Percentiles rank a stretch among this genome's conserved stretches.
Evolutionary conservation across 1,284 basidiomycete species (phyloP).

Genomic region (Apiotrichum akiyoshidainum): DNA sequence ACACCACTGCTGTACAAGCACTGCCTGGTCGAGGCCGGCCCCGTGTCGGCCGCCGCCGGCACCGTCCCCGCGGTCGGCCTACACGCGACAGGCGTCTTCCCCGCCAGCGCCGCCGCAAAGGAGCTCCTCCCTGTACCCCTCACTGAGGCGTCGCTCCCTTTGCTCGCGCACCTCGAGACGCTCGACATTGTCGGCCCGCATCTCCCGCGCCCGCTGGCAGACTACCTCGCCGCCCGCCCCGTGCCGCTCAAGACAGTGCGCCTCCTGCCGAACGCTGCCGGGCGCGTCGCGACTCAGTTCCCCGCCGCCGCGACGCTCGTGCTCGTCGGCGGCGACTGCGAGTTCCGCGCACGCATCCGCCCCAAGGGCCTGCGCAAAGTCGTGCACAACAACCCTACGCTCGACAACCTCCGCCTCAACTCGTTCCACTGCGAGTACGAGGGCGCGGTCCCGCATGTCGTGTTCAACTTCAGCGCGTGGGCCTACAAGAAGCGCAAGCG

Average conservation of each 20-base stretch:
- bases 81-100: too few relatives aligned
- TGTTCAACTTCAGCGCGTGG: constrained; percentile 1
- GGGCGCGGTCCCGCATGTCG: neutral
- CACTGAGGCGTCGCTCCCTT: neutral
- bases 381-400: neutral
- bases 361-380: neutral
- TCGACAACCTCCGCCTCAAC: neutral
- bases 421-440: neutral
- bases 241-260: neutral
- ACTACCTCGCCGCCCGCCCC: too few relatives aligned
- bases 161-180: neutral
- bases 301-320: neutral
- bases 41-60: neutral
- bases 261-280: neutral
- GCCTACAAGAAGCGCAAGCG: neutral
- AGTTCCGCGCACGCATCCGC: neutral
- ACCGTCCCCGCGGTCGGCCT: neutral
- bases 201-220: neutral
- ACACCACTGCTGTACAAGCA: neutral
- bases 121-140: neutral
- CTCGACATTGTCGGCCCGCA: neutral
- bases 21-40: neutral
- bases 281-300: neutral
- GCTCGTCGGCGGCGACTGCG: neutral
- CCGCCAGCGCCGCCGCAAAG: neutral